These are phyloP conservation scores for Umbelopsis sp. DNA, from an alignment of 192 early-diverging fungal species.

Conservation along the genomic window DNA sequence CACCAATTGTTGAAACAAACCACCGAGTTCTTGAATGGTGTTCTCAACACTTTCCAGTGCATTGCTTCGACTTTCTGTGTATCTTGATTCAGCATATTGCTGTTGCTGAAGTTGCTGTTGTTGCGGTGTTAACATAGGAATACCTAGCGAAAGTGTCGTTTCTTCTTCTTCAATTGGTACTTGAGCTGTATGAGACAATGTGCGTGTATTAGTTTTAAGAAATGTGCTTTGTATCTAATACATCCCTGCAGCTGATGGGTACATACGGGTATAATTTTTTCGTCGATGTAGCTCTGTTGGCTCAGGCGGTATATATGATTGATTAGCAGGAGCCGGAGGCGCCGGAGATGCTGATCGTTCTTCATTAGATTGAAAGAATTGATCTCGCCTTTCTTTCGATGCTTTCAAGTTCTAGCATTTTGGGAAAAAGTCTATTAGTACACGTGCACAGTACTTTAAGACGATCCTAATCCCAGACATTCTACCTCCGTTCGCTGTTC, in stretches of 20 bases:
- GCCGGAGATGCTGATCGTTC: slow-evolving; percentile 36
- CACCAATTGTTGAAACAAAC: slow-evolving; percentile 87
- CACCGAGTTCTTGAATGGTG: slow-evolving; percentile 94
- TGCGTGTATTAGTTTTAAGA: neutral
- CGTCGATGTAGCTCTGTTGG: slow-evolving; percentile 6
- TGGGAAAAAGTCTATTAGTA: neutral
- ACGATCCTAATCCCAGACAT: neutral
- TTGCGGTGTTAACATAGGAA: slow-evolving; percentile 49
- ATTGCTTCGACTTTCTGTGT: slow-evolving; percentile 85
- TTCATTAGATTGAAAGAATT: slow-evolving; percentile 73
- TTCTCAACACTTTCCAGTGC: slow-evolving; percentile 96
- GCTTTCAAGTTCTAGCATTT: slow-evolving; percentile 85
- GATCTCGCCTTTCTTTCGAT: slow-evolving; percentile 84
- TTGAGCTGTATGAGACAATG: neutral
- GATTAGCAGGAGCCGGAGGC: neutral
- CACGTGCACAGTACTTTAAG: neutral
- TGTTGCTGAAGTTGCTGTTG: slow-evolving; percentile 70
- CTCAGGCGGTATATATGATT: neutral
- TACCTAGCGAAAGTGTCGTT: slow-evolving; percentile 45
- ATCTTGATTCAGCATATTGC: slow-evolving; percentile 72
- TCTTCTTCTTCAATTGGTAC: slow-evolving; percentile 32
- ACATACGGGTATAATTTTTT: slow-evolving; percentile 14
- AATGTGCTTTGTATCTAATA: neutral
- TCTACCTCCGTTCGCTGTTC: slow-evolving; percentile 83
- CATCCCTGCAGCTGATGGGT: neutral